phyloP scores from a whole-genome alignment of 192 early-diverging fungal species.

The Coemansia sp. region DNA sequence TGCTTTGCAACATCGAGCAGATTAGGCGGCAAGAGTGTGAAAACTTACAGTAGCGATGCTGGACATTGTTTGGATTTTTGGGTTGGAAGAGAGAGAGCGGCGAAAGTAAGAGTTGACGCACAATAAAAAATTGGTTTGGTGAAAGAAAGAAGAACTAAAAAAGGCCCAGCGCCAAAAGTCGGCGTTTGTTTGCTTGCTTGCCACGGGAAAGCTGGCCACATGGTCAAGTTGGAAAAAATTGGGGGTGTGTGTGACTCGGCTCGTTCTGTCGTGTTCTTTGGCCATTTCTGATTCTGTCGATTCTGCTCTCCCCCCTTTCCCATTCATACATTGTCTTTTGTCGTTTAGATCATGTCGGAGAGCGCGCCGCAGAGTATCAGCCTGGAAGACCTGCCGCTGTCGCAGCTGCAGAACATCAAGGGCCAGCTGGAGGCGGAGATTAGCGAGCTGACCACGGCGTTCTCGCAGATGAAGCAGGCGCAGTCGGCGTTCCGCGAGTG shows the following conservation, averaged over 20 bases:
- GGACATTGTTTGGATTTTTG: conserved; percentile 17
- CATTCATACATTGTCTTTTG: neutral
- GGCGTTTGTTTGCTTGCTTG: conserved; percentile 6
- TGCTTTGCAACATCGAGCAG: neutral
- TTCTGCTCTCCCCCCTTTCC: neutral
- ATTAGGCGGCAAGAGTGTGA: neutral
- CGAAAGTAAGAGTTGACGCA: conserved; percentile 3
- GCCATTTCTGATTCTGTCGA: no score
- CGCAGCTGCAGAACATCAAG: conserved; percentile 79
- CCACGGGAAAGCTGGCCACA: neutral
- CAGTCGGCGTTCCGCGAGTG: conserved; percentile 85
- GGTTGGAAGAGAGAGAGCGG: conserved; percentile 14
- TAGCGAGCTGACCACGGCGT: conserved; percentile 78
- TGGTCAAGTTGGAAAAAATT: conserved; percentile 6
- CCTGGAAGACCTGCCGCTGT: conserved; percentile 78
- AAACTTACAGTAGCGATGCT: conserved; percentile 42
- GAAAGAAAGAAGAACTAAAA: conserved; percentile 10
- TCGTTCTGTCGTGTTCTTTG: neutral
- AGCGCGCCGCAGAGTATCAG: conserved; percentile 59
- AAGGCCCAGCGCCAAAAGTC: conserved; percentile 10
- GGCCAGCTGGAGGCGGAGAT: conserved; percentile 90
- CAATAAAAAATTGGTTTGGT: conserved; percentile 3
- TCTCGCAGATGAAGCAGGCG: conserved; percentile 81
- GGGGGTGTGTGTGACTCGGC: conserved; percentile 1
- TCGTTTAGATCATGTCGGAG: neutral